These are phyloP conservation scores for Zhuliangozyma parablackwelliae DNA, from an alignment of 1,139 yeast species.

Conservation along the genomic window DNA sequence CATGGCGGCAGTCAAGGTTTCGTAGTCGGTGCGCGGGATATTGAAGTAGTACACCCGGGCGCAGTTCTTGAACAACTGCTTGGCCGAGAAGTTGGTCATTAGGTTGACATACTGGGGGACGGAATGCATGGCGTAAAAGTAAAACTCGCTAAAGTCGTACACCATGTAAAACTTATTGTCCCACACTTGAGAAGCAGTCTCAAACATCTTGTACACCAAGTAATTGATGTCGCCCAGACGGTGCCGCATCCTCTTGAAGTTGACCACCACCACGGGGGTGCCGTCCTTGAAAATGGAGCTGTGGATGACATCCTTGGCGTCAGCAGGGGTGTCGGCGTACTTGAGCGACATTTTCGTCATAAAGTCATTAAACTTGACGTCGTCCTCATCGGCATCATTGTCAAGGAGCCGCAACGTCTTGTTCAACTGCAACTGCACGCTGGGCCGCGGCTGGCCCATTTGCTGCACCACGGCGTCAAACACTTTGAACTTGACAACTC, in stretches of 20 bases:
- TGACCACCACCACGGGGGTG: constrained; percentile 59
- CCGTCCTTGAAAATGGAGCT: constrained; percentile 73
- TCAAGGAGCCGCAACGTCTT: constrained; percentile 42
- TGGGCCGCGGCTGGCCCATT: constrained; percentile 38
- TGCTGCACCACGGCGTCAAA: constrained; percentile 28
- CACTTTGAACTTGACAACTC: constrained; percentile 20
- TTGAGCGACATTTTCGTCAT: constrained; percentile 64
- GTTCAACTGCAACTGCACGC: constrained; percentile 52
- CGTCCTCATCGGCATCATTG: constrained; percentile 32
- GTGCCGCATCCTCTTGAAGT: constrained; percentile 38
- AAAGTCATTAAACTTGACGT: constrained; percentile 61
- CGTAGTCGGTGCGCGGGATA: constrained; percentile 44
- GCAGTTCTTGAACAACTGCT: constrained; percentile 51
- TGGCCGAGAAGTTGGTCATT: constrained; percentile 41
- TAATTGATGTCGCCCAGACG: constrained; percentile 51
- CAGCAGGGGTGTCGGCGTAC: constrained; percentile 43
- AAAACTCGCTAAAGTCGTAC: constrained; percentile 65
- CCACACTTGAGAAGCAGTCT: constrained; percentile 72
- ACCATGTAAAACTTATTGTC: constrained; percentile 59
- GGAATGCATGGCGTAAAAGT: constrained; percentile 11
- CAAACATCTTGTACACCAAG: constrained; percentile 59
- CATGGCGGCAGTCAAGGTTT: constrained; percentile 26
- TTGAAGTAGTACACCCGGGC: constrained; percentile 56
- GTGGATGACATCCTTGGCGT: constrained; percentile 46
- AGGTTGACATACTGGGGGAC: constrained; percentile 26